Conservation (phyloP, 179 eudicot species). For the Beta lomatogona region DNA sequence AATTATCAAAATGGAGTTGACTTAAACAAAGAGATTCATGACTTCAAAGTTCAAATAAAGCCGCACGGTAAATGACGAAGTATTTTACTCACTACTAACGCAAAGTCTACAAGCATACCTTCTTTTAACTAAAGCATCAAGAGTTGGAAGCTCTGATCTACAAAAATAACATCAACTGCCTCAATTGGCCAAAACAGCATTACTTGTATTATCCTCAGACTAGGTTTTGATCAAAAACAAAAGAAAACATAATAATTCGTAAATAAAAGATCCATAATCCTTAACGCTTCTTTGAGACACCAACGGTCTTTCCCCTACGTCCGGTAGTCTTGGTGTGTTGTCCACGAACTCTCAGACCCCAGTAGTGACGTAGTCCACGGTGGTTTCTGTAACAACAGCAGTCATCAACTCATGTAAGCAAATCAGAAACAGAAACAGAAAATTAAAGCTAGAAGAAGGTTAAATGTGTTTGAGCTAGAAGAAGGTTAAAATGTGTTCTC, state of each 20-base stretch:
- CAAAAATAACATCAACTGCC: constrained; percentile 22
- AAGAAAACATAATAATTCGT: neutral
- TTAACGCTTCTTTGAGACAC: constrained; percentile 47
- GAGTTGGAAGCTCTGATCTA: constrained; percentile 20
- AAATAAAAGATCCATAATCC: constrained; percentile 4
- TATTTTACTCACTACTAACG: neutral
- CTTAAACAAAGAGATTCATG: too few relatives aligned
- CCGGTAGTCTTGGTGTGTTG: constrained; percentile 47
- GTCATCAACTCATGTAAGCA: neutral
- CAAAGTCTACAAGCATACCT: neutral
- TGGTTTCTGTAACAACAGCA: constrained; percentile 43
- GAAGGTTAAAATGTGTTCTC: too few relatives aligned
- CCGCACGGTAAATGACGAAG: neutral
- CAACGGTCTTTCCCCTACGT: constrained; percentile 46
- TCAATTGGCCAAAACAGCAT: neutral
- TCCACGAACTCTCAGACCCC: constrained; percentile 68
- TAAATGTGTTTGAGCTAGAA: too few relatives aligned
- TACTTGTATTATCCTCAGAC: neutral
- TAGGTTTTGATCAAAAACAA: neutral
- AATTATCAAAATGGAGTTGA: too few relatives aligned
- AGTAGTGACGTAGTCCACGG: constrained; percentile 79
- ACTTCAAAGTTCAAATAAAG: too few relatives aligned
- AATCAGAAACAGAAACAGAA: neutral
- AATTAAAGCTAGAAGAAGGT: too few relatives aligned
- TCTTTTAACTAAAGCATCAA: constrained; percentile 16